Evolutionary conservation across 106 monocot genomes (phyloP).

Genomic region (Posidonia australis): DNA sequence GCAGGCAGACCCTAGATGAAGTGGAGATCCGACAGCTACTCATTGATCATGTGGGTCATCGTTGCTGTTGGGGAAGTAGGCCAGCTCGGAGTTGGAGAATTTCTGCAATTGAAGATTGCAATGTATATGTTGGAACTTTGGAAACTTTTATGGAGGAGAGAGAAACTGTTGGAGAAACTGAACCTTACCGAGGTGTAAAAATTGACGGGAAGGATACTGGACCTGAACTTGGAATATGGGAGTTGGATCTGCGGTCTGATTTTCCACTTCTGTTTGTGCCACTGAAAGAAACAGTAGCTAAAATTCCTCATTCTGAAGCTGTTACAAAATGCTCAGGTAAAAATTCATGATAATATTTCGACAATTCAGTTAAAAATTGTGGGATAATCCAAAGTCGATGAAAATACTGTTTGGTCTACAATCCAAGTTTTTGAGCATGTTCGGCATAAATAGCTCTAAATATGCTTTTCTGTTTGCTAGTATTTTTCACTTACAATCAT

Average conservation of each 20-base stretch:
- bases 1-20: conserved; percentile 71
- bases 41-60: conserved; percentile 82
- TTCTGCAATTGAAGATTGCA: conserved; percentile 77
- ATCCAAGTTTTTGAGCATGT: too few relatives aligned
- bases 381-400: too few relatives aligned
- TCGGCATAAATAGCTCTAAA: too few relatives aligned
- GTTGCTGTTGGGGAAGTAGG: conserved; percentile 81
- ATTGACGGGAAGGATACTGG: conserved; percentile 57
- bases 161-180: conserved; percentile 40
- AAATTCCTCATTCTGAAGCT: conserved; percentile 81
- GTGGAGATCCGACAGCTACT: conserved; percentile 86
- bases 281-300: conserved; percentile 44
- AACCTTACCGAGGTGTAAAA: conserved; percentile 51
- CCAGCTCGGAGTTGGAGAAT: conserved; percentile 88
- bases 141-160: conserved; percentile 96
- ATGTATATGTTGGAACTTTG: conserved; percentile 86
- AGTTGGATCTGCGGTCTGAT: conserved; percentile 66
- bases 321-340: conserved; percentile 81
- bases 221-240: conserved; percentile 67
- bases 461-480: too few relatives aligned
- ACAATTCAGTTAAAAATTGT: too few relatives aligned
- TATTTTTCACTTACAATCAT: too few relatives aligned
- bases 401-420: too few relatives aligned
- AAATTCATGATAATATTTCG: not conserved
- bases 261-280: conserved; percentile 82